phyloP scores from a whole-genome alignment of 75 land plant genomes.

The Isoetes taiwanensis region DNA sequence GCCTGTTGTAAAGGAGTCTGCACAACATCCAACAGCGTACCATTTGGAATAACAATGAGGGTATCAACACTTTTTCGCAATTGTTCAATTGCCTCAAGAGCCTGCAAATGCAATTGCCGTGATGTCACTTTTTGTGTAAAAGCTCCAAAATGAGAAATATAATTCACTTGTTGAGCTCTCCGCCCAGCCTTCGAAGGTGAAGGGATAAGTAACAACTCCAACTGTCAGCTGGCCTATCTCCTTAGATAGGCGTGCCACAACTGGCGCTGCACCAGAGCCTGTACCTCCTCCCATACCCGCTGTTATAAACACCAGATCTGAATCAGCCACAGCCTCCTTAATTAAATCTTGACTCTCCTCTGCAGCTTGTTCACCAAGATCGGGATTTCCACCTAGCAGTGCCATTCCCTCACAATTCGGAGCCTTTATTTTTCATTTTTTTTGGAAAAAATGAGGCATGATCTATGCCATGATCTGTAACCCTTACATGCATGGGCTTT shows the following conservation, averaged over 20 bases:
- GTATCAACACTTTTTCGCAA: slow-evolving; percentile 76
- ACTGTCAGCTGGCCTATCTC: slow-evolving; percentile 88
- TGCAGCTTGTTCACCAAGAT: slow-evolving; percentile 79
- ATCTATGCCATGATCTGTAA: too few species aligned
- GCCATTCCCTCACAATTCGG: too few species aligned
- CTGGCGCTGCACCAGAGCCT: slow-evolving; percentile 95
- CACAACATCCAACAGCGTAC: slow-evolving; percentile 64
- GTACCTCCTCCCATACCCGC: slow-evolving; percentile 99
- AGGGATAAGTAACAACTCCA: slow-evolving; percentile 92
- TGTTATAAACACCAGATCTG: slow-evolving; percentile 87
- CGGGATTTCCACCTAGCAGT: slow-evolving; percentile 94
- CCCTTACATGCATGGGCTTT: too few species aligned
- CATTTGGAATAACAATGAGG: slow-evolving; percentile 92
- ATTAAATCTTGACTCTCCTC: slow-evolving; percentile 77
- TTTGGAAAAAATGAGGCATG: too few species aligned
- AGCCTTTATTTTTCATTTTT: too few species aligned
- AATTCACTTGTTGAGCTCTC: slow-evolving; percentile 68
- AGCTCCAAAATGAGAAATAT: too few species aligned
- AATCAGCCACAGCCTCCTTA: slow-evolving; percentile 55
- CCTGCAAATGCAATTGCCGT: slow-evolving; percentile 41
- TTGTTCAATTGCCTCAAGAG: slow-evolving; percentile 78
- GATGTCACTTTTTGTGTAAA: too few species aligned
- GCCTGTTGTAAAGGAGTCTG: slow-evolving; percentile 85
- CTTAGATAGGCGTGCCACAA: slow-evolving; percentile 82
- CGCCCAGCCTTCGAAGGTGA: slow-evolving; percentile 95